Base-by-base conservation (phyloP, 1,284 basidiomycete genomes). In the Volvariella volvacea region DNA sequence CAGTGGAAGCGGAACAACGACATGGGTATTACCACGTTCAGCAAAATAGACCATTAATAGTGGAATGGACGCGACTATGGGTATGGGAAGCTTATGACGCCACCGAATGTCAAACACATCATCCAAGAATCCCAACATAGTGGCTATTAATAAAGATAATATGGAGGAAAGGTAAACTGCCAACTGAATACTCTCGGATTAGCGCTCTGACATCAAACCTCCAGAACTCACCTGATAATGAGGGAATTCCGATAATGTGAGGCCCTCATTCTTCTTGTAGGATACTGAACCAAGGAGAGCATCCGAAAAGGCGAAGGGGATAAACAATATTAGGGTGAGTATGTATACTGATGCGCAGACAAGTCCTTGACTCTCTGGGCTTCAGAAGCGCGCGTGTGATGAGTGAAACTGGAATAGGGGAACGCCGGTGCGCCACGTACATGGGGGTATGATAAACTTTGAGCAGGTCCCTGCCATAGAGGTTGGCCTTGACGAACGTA, bases 91-190 rank as follows among this genome's bases (percentile, higher is more conserved):
- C 64, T 99, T 99, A 68, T 98, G 92, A 48, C 96, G 69, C 96
- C 96, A 99, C 9, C 96, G 83, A 52, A 99, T 98, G 61, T 99
- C 96, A 56, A 99, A 99, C 1, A 99, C 79, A 62, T 99, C 96
- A 59, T 99, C 96, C 39, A 98, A 71, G 58, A 99, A 97, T 7
- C 96, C 95, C 1, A 99, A 79, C 50, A 99, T 76, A 0, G 92
- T 93, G 0, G 96, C 94, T 20, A 92, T 90, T 20, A 97, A 68
- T 17, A 99, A 73, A 0, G 90, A 93, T 10, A 99, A 73, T 6
- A 99, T 63, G 1, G 92, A 92, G 0, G 95, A 95, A 14, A 99
- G 75, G 64, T 96, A 99, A 1, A 93, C 81, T 1, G 93, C 81
- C 42, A 99, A 74, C 87, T 95, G 25, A 6, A 12, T 12, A 6